phyloP scores from a whole-genome alignment of 1,284 basidiomycete species.

The Tylopilus sp. region DNA sequence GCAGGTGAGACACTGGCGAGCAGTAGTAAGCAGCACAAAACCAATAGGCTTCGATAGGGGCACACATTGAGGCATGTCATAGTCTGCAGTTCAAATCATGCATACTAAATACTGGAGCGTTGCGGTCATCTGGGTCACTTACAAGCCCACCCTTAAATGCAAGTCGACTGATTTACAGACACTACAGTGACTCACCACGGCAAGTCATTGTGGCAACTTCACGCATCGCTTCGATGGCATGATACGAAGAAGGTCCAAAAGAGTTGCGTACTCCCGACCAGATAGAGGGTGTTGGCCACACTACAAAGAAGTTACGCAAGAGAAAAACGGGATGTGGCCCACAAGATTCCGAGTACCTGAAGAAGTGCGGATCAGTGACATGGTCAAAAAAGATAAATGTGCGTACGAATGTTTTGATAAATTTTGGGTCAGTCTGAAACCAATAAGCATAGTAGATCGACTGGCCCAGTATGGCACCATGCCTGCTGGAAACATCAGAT shows the following conservation, averaged over 20 bases:
- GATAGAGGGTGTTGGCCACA: conserved; percentile 2
- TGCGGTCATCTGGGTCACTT: not conserved
- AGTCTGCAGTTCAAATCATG: not conserved
- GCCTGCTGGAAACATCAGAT: conserved; percentile 7
- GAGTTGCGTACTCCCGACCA: conserved; percentile 8
- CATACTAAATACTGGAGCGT: not conserved
- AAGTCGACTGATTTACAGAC: not conserved
- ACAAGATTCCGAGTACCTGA: conserved; percentile 9
- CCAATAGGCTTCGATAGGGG: not conserved
- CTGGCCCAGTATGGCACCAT: conserved; percentile 8
- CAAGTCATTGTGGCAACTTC: conserved; percentile 4
- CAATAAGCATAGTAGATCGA: conserved; percentile 1
- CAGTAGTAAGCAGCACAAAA: not conserved
- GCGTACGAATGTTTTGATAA: conserved; percentile 4
- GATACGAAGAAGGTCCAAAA: conserved; percentile 8
- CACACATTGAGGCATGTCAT: conserved; percentile 4
- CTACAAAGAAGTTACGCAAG: not conserved
- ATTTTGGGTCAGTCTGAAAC: conserved; percentile 2
- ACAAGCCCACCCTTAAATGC: conserved; percentile 12
- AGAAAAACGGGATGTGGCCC: not conserved
- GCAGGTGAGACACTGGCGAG: not conserved
- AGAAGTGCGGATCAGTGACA: not conserved
- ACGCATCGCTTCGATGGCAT: conserved; percentile 2
- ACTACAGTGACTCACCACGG: conserved; percentile 7
- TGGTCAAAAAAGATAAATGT: not conserved